Percentiles rank a stretch among this genome's conserved stretches.
Evolutionary conservation across 2,329 filamentous ascomycete genomes (phyloP).

Genomic region (Colletotrichum eremochloae): DNA sequence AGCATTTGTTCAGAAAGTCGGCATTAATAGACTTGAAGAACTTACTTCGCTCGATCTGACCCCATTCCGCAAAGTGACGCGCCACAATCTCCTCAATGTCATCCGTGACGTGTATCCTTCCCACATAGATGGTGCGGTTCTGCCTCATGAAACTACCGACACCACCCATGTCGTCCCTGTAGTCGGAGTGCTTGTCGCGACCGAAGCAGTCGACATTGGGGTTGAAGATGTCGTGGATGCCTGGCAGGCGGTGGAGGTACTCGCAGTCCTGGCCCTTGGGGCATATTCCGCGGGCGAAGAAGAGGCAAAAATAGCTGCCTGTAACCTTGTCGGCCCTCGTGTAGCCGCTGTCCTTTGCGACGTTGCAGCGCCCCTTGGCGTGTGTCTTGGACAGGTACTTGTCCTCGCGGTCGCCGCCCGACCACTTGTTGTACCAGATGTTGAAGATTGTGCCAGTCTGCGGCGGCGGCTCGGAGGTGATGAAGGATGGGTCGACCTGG

Average conservation of each 20-base stretch:
- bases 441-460: constrained; percentile 98
- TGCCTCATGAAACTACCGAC: constrained; percentile 94
- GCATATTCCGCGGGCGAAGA: constrained; percentile 76
- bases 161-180: constrained; percentile 97
- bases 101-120: constrained; percentile 93
- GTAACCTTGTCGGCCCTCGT: constrained; percentile 81
- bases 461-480: constrained; percentile 87
- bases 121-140: constrained; percentile 94
- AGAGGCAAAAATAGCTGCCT: constrained; percentile 92
- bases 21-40: constrained; percentile 27
- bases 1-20: background rate
- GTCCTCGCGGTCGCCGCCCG: constrained; percentile 93
- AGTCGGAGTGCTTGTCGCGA: constrained; percentile 91
- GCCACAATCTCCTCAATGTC: constrained; percentile 97
- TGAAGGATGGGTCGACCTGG: constrained; percentile 87
- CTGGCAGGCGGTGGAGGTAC: constrained; percentile 90
- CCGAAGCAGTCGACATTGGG: constrained; percentile 97
- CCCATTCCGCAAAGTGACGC: constrained; percentile 97
- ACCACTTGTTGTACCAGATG: constrained; percentile 99
- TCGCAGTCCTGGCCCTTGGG: constrained; percentile 93
- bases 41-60: constrained; percentile 83
- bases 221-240: constrained; percentile 89
- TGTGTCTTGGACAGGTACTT: constrained; percentile 86
- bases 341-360: constrained; percentile 83
- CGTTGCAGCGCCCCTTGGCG: constrained; percentile 87